A percentile compares a stretch with the other conserved stretches of the same genome.
Conservation (phyloP, 768 basidiomycete species). For the Amanita polypyramis region DNA sequence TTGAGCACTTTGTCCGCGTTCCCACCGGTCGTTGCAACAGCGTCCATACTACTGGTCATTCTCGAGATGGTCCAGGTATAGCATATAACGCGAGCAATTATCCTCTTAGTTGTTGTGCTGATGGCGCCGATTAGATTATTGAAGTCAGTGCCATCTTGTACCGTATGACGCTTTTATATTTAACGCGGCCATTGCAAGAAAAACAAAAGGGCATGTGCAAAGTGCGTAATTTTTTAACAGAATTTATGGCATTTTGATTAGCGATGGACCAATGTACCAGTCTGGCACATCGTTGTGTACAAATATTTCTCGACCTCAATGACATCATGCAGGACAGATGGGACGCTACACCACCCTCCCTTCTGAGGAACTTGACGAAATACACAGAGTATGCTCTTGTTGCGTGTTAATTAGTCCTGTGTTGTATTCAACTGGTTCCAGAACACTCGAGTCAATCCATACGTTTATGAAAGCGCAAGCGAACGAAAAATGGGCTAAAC, state of each 20-base stretch:
- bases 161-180: not conserved
- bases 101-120: not conserved
- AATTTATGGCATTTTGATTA: not conserved
- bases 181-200: constrained; percentile 11
- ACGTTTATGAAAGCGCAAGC: constrained; percentile 28
- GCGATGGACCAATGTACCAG: constrained; percentile 3
- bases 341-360: constrained; percentile 28
- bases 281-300: constrained; percentile 27
- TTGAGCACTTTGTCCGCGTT: constrained; percentile 21
- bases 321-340: constrained; percentile 34
- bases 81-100: no score
- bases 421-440: constrained; percentile 10
- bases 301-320: constrained; percentile 31
- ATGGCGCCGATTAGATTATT: constrained; percentile 8
- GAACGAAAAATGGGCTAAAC: constrained; percentile 28
- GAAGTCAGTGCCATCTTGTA: constrained; percentile 13
- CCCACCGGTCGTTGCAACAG: constrained; percentile 31
- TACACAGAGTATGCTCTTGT: constrained; percentile 26
- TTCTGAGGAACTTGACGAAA: constrained; percentile 28
- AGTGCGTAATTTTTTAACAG: constrained; percentile 8
- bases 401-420: not conserved
- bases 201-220: constrained; percentile 29
- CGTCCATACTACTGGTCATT: constrained; percentile 30
- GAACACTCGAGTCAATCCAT: constrained; percentile 27
- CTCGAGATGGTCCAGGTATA: constrained; percentile 34